These are phyloP conservation scores for Tetrapisispora pingtungensis DNA, from an alignment of 805 yeast species.

Conservation along the genomic window DNA sequence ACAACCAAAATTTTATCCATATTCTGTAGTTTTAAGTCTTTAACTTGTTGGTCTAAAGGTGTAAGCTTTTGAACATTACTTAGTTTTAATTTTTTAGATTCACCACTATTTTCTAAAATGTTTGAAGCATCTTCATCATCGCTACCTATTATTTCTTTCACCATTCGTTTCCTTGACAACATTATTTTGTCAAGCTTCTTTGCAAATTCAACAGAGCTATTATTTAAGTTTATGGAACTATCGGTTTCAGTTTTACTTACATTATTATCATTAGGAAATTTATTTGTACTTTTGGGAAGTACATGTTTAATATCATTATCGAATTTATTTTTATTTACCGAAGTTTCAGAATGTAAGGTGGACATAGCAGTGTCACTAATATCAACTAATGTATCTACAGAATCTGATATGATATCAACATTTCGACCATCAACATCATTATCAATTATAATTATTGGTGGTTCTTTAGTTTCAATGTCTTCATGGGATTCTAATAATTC, in stretches of 20 bases:
- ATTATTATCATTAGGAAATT: too few species aligned
- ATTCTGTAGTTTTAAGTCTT: constrained; percentile 51
- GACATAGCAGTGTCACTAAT: too few species aligned
- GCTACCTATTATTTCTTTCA: background rate
- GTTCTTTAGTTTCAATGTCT: background rate
- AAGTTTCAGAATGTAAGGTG: too few species aligned
- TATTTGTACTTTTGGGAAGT: too few species aligned
- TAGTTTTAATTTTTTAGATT: constrained; percentile 1
- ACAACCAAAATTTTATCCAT: constrained; percentile 64
- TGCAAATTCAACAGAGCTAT: constrained; percentile 3
- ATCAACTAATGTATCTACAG: too few species aligned
- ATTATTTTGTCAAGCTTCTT: constrained; percentile 6
- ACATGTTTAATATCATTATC: too few species aligned
- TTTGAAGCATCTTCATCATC: constrained; percentile 5
- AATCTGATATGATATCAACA: too few species aligned
- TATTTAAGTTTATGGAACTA: too few species aligned
- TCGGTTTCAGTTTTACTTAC: too few species aligned
- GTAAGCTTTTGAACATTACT: constrained; percentile 33
- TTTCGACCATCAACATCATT: background rate
- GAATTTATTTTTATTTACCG: too few species aligned
- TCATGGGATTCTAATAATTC: too few species aligned
- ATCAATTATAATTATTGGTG: background rate
- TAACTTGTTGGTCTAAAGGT: constrained; percentile 72
- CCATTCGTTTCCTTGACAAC: constrained; percentile 3
- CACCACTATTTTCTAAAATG: background rate